Percentiles rank a stretch among this genome's conserved stretches.
Conservation (phyloP, 345 rosid genomes). For the Reutealis trisperma region DNA sequence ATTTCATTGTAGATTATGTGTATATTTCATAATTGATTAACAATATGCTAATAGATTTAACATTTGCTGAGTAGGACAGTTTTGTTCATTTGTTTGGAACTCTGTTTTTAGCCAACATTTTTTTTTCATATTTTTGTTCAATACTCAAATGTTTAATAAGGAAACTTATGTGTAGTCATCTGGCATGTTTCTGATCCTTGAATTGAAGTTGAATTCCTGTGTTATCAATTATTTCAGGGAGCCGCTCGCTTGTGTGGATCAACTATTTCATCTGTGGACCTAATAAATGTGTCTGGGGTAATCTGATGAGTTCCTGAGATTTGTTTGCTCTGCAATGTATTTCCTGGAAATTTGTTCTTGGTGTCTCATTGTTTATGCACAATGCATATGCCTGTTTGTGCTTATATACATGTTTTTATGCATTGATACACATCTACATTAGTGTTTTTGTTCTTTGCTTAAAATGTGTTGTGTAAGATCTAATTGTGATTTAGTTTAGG, state of each 20-base stretch:
- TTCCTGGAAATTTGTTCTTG: neutral
- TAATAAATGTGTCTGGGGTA: slow-evolving; percentile 86
- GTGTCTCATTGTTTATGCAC: neutral
- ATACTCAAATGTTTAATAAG: neutral
- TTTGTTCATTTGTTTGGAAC: neutral
- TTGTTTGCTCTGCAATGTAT: neutral
- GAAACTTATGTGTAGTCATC: neutral
- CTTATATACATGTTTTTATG: neutral
- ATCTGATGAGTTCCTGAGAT: slow-evolving; percentile 2
- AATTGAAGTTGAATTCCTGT: neutral
- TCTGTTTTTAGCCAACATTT: neutral
- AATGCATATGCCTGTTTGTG: too few relatives aligned
- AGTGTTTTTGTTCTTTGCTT: neutral
- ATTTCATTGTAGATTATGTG: too few relatives aligned
- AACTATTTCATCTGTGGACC: slow-evolving; percentile 73
- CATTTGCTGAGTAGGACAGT: neutral
- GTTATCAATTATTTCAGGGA: slow-evolving; percentile 59
- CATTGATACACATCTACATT: neutral
- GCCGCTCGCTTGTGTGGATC: slow-evolving; percentile 94
- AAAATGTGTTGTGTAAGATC: neutral
- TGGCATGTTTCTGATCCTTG: slow-evolving; percentile 8
- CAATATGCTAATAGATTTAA: neutral
- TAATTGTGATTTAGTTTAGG: neutral
- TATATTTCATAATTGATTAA: neutral
- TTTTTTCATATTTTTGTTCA: neutral